Conservation (phyloP, 176 grass and related monocot genomes). For the Sorghum bicolor region DNA sequence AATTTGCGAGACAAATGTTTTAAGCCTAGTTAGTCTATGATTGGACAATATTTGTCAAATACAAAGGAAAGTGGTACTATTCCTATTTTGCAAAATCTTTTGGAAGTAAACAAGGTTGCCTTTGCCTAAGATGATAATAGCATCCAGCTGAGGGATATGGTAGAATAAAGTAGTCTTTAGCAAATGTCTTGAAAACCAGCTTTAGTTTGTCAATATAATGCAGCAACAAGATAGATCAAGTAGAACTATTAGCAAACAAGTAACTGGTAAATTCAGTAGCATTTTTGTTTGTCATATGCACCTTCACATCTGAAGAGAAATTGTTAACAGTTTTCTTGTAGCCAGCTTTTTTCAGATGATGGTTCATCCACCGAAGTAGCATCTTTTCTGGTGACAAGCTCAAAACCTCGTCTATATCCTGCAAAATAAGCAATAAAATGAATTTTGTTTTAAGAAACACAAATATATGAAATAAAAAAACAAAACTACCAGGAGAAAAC, state of each 20-base stretch:
- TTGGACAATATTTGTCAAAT: too few species aligned
- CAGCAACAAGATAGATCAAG: constrained; percentile 3
- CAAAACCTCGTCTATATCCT: constrained; percentile 97
- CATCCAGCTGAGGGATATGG: not conserved
- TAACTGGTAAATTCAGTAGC: not conserved
- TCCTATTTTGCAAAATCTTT: too few species aligned
- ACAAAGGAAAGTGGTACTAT: too few species aligned
- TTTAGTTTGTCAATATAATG: constrained; percentile 12
- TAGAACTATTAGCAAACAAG: constrained; percentile 1
- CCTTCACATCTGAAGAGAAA: constrained; percentile 99
- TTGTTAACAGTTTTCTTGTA: constrained; percentile 98
- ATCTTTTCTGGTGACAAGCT: constrained; percentile 89
- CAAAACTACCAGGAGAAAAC: not conserved
- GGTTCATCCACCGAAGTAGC: constrained; percentile 98
- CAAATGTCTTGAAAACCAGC: not conserved
- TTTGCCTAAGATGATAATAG: not conserved
- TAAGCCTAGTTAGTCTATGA: too few species aligned
- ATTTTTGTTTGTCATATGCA: constrained; percentile 29
- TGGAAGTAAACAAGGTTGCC: too few species aligned
- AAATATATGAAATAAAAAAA: not conserved
- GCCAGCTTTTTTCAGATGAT: constrained; percentile 95
- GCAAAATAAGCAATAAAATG: constrained; percentile 32
- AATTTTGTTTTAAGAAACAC: constrained; percentile 24
- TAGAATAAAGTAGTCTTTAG: not conserved
- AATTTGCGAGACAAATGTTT: too few species aligned